These are phyloP conservation scores for Calophaca sinica DNA, from an alignment of 306 rosid genomes.

Conservation along the genomic window DNA sequence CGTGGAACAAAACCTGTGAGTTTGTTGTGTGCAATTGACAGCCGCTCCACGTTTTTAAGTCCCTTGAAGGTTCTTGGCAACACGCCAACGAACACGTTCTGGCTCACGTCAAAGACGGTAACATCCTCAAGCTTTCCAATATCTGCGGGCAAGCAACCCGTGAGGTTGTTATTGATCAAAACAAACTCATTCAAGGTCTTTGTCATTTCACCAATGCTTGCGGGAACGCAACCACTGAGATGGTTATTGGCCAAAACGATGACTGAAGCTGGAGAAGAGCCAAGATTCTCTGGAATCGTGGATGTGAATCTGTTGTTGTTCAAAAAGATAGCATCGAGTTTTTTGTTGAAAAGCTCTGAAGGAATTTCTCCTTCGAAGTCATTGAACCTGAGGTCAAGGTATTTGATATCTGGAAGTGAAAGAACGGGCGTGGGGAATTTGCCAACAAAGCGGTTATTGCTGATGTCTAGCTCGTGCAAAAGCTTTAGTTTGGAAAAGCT, in stretches of 20 bases:
- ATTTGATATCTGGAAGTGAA: conserved; percentile 49
- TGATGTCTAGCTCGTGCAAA: conserved; percentile 67
- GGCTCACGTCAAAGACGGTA: conserved; percentile 58
- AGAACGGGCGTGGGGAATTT: conserved; percentile 63
- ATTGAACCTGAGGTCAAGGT: conserved; percentile 71
- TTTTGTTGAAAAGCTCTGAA: conserved; percentile 53
- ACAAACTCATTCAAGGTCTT: conserved; percentile 63
- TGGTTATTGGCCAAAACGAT: conserved; percentile 66
- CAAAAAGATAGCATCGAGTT: conserved; percentile 62
- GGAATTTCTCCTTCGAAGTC: conserved; percentile 80
- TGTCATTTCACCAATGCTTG: conserved; percentile 66
- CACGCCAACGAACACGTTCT: conserved; percentile 60
- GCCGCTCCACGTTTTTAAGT: conserved; percentile 42
- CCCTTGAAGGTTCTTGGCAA: conserved; percentile 55
- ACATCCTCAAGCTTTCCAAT: conserved; percentile 51
- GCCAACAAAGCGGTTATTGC: conserved; percentile 88
- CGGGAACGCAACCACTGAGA: conserved; percentile 67
- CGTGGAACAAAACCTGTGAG: conserved; percentile 69
- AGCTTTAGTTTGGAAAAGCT: conserved; percentile 58
- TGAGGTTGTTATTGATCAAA: conserved; percentile 54
- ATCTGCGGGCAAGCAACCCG: conserved; percentile 69
- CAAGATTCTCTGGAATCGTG: conserved; percentile 66
- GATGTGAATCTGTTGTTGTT: conserved; percentile 70
- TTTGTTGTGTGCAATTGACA: conserved; percentile 58
- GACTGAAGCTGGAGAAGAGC: conserved; percentile 62